Evolutionary conservation across 2,329 filamentous ascomycete species (phyloP).

Genomic region (Zasmidium cellare): DNA sequence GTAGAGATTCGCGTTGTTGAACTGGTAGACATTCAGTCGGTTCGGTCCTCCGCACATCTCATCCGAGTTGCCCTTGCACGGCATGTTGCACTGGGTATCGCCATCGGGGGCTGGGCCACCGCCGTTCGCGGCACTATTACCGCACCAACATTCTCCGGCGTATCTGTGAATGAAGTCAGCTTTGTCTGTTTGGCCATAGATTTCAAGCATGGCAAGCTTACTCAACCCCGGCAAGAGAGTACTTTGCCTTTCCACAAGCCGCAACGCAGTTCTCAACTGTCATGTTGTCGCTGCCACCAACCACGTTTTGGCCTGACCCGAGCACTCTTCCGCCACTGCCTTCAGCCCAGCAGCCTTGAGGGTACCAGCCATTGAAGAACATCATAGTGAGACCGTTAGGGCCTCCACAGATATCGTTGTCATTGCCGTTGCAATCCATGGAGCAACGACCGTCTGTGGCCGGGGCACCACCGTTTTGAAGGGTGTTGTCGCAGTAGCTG

Average conservation of each 20-base stretch:
- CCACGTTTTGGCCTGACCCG: slow-evolving; percentile 20
- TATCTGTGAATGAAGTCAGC: slow-evolving; percentile 1
- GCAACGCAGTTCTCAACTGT: slow-evolving; percentile 29
- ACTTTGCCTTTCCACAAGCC: slow-evolving; percentile 31
- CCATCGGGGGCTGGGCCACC: slow-evolving; percentile 25
- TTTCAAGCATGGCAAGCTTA: slow-evolving; percentile 7
- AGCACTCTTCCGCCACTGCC: slow-evolving; percentile 19
- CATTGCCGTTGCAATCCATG: slow-evolving; percentile 31
- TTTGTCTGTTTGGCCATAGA: not conserved
- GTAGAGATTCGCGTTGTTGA: slow-evolving; percentile 20
- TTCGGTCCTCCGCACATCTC: slow-evolving; percentile 32
- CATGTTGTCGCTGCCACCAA: slow-evolving; percentile 21
- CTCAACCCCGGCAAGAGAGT: slow-evolving; percentile 35
- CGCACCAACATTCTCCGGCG: slow-evolving; percentile 23
- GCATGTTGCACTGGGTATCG: slow-evolving; percentile 30
- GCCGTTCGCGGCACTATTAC: slow-evolving; percentile 27
- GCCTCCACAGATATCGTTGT: slow-evolving; percentile 29
- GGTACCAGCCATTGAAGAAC: slow-evolving; percentile 28
- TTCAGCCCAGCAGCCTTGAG: slow-evolving; percentile 28
- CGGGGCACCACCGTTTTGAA: slow-evolving; percentile 22
- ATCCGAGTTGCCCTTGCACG: slow-evolving; percentile 27
- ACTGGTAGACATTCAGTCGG: slow-evolving; percentile 30
- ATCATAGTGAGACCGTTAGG: slow-evolving; percentile 24
- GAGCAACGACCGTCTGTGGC: slow-evolving; percentile 26
- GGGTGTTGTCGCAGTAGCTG: slow-evolving; percentile 25